phyloP scores from a whole-genome alignment of 2,329 filamentous ascomycete genomes.

The Fusarium sp. region DNA sequence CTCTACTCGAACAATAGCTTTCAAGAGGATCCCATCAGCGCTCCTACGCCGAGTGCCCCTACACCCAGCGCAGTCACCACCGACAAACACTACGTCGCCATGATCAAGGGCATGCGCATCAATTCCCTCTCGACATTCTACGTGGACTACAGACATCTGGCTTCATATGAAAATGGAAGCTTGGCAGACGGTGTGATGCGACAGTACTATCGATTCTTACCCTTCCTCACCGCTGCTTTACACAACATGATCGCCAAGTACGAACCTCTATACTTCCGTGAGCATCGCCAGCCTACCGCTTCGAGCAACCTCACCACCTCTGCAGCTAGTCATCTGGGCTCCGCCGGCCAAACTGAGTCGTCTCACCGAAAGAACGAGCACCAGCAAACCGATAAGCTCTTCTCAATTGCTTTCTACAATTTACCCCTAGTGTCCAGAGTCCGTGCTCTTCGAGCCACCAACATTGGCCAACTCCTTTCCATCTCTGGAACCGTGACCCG shows the following conservation, averaged over 20 bases:
- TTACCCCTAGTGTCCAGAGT: constrained; percentile 87
- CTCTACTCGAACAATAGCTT: constrained; percentile 58
- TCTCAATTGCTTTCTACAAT: constrained; percentile 93
- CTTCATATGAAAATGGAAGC: constrained; percentile 79
- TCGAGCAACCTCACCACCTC: constrained; percentile 78
- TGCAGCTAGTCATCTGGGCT: constrained; percentile 70
- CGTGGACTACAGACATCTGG: constrained; percentile 87
- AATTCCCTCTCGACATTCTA: constrained; percentile 87
- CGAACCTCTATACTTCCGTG: constrained; percentile 92
- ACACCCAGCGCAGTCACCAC: constrained; percentile 77
- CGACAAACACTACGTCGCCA: constrained; percentile 86
- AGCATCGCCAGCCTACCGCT: constrained; percentile 86
- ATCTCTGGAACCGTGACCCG: constrained; percentile 97
- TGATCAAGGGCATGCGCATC: constrained; percentile 80
- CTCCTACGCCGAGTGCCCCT: constrained; percentile 66
- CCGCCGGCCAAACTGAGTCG: constrained; percentile 72
- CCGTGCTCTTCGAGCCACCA: constrained; percentile 84
- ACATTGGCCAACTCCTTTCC: constrained; percentile 92
- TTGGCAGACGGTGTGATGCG: constrained; percentile 87
- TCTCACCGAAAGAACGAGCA: constrained; percentile 85
- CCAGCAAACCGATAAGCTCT: constrained; percentile 97
- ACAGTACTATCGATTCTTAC: constrained; percentile 94
- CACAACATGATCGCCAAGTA: constrained; percentile 96
- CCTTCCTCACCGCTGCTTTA: constrained; percentile 87
- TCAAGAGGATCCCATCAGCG: constrained; percentile 70